phyloP scores from a whole-genome alignment of 768 basidiomycete genomes.

The Psilocybe azurescens region DNA sequence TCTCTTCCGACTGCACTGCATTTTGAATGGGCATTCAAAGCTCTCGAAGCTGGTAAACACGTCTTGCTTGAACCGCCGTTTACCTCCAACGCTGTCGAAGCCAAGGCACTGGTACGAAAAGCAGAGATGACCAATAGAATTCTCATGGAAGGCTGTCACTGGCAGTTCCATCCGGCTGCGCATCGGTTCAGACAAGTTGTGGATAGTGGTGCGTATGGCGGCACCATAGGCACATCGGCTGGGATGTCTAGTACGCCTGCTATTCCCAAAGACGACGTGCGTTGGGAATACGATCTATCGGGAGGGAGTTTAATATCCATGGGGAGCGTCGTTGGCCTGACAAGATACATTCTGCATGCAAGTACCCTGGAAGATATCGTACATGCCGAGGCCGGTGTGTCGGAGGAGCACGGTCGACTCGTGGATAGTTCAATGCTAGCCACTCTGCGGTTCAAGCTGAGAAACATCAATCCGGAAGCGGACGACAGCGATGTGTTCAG shows the following conservation, averaged over 20 bases:
- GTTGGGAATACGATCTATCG: constrained; percentile 57
- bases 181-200: constrained; percentile 61
- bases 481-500: constrained; percentile 27
- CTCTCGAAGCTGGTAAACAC: constrained; percentile 67
- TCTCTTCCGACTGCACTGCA: constrained; percentile 65
- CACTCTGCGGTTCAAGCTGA: constrained; percentile 41
- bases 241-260: constrained; percentile 31
- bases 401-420: constrained; percentile 41
- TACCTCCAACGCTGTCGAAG: constrained; percentile 15
- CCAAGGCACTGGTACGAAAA: constrained; percentile 32
- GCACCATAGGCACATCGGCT: constrained; percentile 48
- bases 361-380: neutral
- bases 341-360: constrained; percentile 26
- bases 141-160: constrained; percentile 67
- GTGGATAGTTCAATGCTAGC: constrained; percentile 49
- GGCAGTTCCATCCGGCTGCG: constrained; percentile 63
- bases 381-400: constrained; percentile 33
- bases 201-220: constrained; percentile 60
- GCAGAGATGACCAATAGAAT: constrained; percentile 50
- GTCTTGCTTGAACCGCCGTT: constrained; percentile 71
- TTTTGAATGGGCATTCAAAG: constrained; percentile 74
- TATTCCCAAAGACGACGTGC: constrained; percentile 49
- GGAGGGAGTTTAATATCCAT: constrained; percentile 72
- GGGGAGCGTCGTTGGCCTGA: constrained; percentile 25
- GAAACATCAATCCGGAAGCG: constrained; percentile 12